These are phyloP conservation scores for Xylaria sp. DNA, from an alignment of 2,329 filamentous ascomycete genomes.

Conservation along the genomic window DNA sequence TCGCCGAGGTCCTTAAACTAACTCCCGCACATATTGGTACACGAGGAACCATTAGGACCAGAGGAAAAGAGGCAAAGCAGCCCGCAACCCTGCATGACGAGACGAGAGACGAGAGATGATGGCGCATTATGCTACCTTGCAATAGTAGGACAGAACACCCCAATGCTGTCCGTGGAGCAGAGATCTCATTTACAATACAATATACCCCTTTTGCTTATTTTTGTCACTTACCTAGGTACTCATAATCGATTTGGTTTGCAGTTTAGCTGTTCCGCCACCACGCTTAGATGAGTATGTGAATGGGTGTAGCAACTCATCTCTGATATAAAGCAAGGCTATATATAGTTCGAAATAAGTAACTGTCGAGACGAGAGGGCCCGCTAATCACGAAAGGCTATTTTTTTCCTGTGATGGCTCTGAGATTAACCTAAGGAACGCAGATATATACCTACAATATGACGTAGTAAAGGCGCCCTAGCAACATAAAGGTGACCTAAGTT, in stretches of 20 bases:
- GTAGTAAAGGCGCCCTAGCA: neutral
- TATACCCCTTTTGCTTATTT: constrained; percentile 36
- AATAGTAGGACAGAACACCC: neutral
- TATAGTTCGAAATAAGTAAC: neutral
- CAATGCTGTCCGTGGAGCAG: neutral
- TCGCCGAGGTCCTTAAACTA: neutral
- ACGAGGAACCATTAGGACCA: constrained; percentile 2
- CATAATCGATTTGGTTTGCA: neutral
- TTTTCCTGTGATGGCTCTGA: neutral
- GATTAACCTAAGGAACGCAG: neutral
- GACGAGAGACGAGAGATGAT: constrained; percentile 34
- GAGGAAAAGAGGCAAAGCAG: constrained; percentile 10
- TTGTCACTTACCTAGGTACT: neutral
- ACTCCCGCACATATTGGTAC: neutral
- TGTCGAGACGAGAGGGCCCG: neutral
- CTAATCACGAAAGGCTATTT: too few relatives aligned
- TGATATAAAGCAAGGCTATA: neutral
- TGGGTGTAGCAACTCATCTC: too few relatives aligned
- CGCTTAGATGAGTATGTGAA: neutral
- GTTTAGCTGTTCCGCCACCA: neutral
- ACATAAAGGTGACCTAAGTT: neutral
- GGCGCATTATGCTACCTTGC: constrained; percentile 10
- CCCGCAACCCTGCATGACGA: constrained; percentile 16
- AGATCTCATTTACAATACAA: constrained; percentile 19
- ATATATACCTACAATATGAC: neutral